A percentile compares a stretch with the other conserved stretches of the same genome.
Conservation (phyloP, 208 protist genomes). For the Acanthamoeba royreba region DNA sequence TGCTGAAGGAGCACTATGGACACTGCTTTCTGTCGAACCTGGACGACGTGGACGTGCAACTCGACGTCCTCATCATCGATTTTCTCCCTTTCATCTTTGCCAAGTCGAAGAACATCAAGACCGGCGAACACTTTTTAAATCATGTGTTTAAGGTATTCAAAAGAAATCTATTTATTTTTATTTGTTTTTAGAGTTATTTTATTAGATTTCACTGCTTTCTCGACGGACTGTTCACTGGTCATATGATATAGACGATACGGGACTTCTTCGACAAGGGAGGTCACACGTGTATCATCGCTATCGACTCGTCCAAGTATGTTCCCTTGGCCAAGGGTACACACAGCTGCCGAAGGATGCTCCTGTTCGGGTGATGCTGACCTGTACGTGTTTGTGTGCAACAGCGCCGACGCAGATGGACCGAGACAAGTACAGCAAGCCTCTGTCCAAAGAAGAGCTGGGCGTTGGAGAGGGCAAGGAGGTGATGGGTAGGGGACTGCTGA, state of each 20-base stretch:
- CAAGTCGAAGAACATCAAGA: conserved; percentile 43
- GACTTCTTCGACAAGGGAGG: not conserved
- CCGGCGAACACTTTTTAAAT: conserved; percentile 21
- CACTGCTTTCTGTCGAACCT: not conserved
- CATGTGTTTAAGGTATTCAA: not conserved
- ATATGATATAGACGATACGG: not conserved
- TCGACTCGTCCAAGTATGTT: not conserved
- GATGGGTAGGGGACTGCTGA: not conserved
- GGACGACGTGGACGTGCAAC: not conserved
- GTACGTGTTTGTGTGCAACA: not conserved
- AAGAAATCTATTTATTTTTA: not conserved
- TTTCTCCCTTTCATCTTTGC: conserved; percentile 25
- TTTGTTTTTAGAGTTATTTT: not conserved
- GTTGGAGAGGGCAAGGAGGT: not conserved
- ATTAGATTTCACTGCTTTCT: not conserved
- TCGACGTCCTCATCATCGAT: conserved; percentile 23
- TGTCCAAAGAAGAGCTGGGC: conserved; percentile 19
- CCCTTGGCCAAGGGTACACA: not conserved
- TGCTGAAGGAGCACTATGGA: not conserved
- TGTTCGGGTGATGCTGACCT: not conserved
- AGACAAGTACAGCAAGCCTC: conserved; percentile 27
- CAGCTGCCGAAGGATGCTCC: not conserved
- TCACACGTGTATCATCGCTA: not conserved
- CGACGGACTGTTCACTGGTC: not conserved
- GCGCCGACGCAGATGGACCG: conserved; percentile 32